A percentile compares a stretch with the other conserved stretches of the same genome.
Evolutionary conservation across 2,329 filamentous ascomycete genomes (phyloP).

Genomic region (Cladosporium cucumerinum): DNA sequence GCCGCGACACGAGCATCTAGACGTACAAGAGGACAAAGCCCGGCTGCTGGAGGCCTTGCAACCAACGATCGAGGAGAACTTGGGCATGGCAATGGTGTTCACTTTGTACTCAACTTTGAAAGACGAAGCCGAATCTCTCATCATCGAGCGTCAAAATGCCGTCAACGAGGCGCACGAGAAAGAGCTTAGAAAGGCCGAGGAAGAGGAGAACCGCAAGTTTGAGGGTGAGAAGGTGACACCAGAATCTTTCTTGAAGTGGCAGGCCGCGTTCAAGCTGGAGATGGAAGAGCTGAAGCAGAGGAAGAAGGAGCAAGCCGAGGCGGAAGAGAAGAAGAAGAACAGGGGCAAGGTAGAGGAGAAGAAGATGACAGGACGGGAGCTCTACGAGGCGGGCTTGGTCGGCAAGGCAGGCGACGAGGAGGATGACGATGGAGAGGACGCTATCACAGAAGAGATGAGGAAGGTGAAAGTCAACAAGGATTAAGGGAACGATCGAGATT

Average conservation of each 20-base stretch:
- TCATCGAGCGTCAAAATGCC: conserved; percentile 68
- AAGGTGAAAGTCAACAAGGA: conserved; percentile 62
- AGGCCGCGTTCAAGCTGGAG: conserved; percentile 72
- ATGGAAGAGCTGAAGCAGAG: conserved; percentile 67
- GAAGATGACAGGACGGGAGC: conserved; percentile 64
- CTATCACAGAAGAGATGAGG: conserved; percentile 59
- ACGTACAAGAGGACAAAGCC: conserved; percentile 74
- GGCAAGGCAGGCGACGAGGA: conserved; percentile 66
- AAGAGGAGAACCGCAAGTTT: conserved; percentile 95
- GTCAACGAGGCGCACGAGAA: conserved; percentile 53
- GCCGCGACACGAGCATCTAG: conserved; percentile 68
- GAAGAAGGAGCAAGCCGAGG: conserved; percentile 62
- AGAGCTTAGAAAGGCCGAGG: conserved; percentile 63
- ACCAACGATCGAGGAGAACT: conserved; percentile 80
- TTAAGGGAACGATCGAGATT: conserved; percentile 20
- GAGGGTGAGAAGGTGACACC: conserved; percentile 85
- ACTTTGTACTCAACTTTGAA: conserved; percentile 83
- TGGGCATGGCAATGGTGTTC: conserved; percentile 98
- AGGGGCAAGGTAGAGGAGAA: conserved; percentile 67
- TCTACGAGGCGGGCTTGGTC: conserved; percentile 49
- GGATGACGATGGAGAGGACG: conserved; percentile 60
- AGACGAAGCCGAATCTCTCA: conserved; percentile 82
- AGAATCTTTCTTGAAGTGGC: conserved; percentile 81
- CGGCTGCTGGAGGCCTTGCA: conserved; percentile 67
- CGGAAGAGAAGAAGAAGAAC: conserved; percentile 59